Percentiles rank a stretch among this genome's conserved stretches.
These are phyloP conservation scores for Ophiostoma tasmaniense DNA, from an alignment of 2,329 filamentous ascomycete genomes.

Conservation along the genomic window DNA sequence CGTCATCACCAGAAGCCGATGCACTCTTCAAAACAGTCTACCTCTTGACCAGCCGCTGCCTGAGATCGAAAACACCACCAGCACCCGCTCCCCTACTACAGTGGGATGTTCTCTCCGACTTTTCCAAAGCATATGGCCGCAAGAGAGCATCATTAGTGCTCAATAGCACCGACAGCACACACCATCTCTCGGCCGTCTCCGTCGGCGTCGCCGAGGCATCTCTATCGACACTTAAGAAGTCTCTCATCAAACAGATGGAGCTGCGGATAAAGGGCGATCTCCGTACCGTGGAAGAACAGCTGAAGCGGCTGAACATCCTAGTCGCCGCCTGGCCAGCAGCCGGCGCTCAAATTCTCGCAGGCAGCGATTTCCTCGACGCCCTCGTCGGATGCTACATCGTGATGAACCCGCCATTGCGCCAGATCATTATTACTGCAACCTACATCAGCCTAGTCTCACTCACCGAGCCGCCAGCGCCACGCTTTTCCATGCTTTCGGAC, in stretches of 20 bases:
- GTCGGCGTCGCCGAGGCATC: conserved; percentile 43
- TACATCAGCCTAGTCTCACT: conserved; percentile 70
- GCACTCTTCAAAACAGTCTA: conserved; percentile 56
- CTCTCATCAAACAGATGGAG: conserved; percentile 55
- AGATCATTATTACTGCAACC: conserved; percentile 59
- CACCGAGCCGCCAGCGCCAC: conserved; percentile 56
- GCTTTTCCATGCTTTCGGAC: conserved; percentile 68
- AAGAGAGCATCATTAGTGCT: conserved; percentile 48
- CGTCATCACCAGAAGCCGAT: not conserved
- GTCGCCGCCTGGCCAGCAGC: conserved; percentile 51
- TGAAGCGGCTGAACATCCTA: conserved; percentile 55
- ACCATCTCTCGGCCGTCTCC: conserved; percentile 44
- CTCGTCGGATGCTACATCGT: conserved; percentile 58
- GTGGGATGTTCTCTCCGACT: conserved; percentile 60
- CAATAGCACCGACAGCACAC: not conserved
- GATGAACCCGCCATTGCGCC: conserved; percentile 54
- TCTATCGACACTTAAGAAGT: conserved; percentile 52
- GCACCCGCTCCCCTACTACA: conserved; percentile 37
- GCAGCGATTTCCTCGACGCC: conserved; percentile 79
- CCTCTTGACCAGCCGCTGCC: conserved; percentile 50
- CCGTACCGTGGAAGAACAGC: conserved; percentile 42
- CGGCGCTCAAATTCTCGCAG: conserved; percentile 62
- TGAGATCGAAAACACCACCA: conserved; percentile 7
- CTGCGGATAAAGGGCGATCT: conserved; percentile 41
- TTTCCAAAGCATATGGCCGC: conserved; percentile 59